Evolutionary conservation across 139 green algal species (phyloP).

Genomic region (Ettlia oleoabundans): DNA sequence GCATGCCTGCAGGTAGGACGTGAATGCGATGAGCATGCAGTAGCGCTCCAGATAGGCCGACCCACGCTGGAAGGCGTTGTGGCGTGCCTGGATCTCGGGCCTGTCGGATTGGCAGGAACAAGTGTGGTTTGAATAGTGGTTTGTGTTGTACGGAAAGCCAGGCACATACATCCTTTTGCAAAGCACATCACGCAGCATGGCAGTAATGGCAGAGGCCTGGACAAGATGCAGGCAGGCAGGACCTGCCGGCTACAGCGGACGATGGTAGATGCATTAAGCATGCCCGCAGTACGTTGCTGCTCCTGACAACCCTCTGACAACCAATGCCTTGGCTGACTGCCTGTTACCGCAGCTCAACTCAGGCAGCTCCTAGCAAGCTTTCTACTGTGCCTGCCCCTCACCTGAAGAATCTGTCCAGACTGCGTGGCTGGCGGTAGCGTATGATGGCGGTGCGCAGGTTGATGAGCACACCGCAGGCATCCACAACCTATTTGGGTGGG

Average conservation of each 20-base stretch:
- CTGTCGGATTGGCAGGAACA: conserved; percentile 10
- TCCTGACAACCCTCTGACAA: too few species aligned
- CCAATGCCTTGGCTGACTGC: too few species aligned
- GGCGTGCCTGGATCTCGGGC: conserved; percentile 69
- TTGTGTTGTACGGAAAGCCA: too few species aligned
- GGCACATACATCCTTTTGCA: too few species aligned
- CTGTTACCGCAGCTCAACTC: not conserved
- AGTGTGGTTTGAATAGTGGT: not conserved
- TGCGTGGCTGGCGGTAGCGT: conserved; percentile 75
- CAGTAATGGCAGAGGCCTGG: not conserved
- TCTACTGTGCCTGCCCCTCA: not conserved
- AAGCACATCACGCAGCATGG: too few species aligned
- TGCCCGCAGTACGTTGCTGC: too few species aligned
- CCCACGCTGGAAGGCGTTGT: conserved; percentile 84
- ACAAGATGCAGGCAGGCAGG: not conserved
- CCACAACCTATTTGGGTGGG: conserved; percentile 59
- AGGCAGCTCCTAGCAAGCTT: not conserved
- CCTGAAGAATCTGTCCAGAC: conserved; percentile 62
- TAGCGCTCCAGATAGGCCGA: conserved; percentile 93
- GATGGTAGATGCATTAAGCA: too few species aligned
- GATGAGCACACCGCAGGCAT: conserved; percentile 75
- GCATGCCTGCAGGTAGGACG: conserved; percentile 73
- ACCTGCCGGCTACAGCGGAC: too few species aligned
- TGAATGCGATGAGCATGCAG: conserved; percentile 89
- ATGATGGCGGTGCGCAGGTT: conserved; percentile 92